Conservation (phyloP, 2,329 filamentous ascomycete genomes). For the Colletotrichum gigasporum region DNA sequence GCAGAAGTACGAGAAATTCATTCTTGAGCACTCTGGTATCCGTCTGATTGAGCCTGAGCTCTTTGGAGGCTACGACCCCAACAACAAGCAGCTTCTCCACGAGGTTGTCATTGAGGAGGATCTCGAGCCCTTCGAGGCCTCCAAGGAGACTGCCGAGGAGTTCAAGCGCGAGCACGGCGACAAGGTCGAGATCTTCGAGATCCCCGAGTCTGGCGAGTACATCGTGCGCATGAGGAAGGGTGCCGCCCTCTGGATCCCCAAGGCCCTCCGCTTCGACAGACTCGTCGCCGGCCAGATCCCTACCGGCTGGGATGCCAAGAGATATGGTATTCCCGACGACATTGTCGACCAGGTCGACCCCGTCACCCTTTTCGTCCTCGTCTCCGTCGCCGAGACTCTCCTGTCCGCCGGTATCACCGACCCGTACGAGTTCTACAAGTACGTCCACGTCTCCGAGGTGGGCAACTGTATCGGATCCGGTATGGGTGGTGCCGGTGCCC, state of each 20-base stretch:
- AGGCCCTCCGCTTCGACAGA: conserved; percentile 95
- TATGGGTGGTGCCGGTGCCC: conserved; percentile 92
- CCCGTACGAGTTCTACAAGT: conserved; percentile 99
- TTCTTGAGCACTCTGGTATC: conserved; percentile 96
- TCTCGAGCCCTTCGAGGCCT: conserved; percentile 94
- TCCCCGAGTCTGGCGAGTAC: conserved; percentile 92
- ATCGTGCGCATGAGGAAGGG: conserved; percentile 96
- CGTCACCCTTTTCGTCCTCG: conserved; percentile 93
- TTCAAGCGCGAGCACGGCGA: conserved; percentile 98
- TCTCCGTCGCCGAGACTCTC: conserved; percentile 91
- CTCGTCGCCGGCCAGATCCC: conserved; percentile 97
- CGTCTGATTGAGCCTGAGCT: conserved; percentile 97
- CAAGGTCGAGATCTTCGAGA: conserved; percentile 97
- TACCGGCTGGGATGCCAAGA: conserved; percentile 96
- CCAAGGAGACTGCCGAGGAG: conserved; percentile 96
- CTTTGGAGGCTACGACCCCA: conserved; percentile 96
- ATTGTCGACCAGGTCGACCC: conserved; percentile 98
- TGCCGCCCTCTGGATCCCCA: conserved; percentile 93
- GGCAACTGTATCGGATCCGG: conserved; percentile 98
- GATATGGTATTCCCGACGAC: conserved; percentile 95
- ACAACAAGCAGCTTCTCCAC: conserved; percentile 98
- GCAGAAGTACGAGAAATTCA: conserved; percentile 95
- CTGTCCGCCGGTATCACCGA: conserved; percentile 96
- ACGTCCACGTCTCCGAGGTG: conserved; percentile 96
- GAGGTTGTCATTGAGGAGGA: conserved; percentile 98